A percentile compares a stretch with the other conserved stretches of the same genome.
These are phyloP conservation scores for Colletotrichum australisinense DNA, from an alignment of 2,329 filamentous ascomycete species.

Conservation along the genomic window DNA sequence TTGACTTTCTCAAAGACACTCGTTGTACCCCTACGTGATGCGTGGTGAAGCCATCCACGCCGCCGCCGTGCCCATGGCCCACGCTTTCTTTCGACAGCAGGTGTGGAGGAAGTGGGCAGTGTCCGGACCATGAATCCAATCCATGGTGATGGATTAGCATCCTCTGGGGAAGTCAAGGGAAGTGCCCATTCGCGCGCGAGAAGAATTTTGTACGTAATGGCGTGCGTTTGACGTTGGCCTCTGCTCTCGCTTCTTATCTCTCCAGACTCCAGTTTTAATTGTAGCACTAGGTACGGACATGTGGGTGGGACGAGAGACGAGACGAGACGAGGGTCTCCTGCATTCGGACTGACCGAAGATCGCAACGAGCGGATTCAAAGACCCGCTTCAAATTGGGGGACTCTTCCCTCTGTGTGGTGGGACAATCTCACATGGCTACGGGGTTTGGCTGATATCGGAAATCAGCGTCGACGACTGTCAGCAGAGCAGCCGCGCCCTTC, in stretches of 20 bases:
- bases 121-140: slow-evolving; percentile 13
- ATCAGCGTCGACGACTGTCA: neutral
- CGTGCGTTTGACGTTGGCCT: slow-evolving; percentile 29
- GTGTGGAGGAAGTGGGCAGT: slow-evolving; percentile 10
- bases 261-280: neutral
- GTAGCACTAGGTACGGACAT: too few relatives aligned
- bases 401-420: neutral
- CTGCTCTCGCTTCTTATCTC: slow-evolving; percentile 35
- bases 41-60: neutral
- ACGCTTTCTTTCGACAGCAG: neutral
- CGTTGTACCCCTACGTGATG: neutral
- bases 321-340: slow-evolving; percentile 5
- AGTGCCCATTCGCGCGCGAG: slow-evolving; percentile 18
- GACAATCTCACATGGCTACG: slow-evolving; percentile 18
- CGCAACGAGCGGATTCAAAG: neutral
- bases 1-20: neutral
- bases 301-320: neutral
- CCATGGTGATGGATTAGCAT: slow-evolving; percentile 27
- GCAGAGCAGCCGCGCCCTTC: too few relatives aligned
- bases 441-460: slow-evolving; percentile 17
- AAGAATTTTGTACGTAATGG: slow-evolving; percentile 32
- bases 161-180: slow-evolving; percentile 25
- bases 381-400: slow-evolving; percentile 10
- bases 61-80: neutral
- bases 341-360: slow-evolving; percentile 29